Percentiles rank a stretch among this genome's conserved stretches.
Evolutionary conservation across 768 basidiomycete genomes (phyloP).

Genomic region (Lactarius sp.): DNA sequence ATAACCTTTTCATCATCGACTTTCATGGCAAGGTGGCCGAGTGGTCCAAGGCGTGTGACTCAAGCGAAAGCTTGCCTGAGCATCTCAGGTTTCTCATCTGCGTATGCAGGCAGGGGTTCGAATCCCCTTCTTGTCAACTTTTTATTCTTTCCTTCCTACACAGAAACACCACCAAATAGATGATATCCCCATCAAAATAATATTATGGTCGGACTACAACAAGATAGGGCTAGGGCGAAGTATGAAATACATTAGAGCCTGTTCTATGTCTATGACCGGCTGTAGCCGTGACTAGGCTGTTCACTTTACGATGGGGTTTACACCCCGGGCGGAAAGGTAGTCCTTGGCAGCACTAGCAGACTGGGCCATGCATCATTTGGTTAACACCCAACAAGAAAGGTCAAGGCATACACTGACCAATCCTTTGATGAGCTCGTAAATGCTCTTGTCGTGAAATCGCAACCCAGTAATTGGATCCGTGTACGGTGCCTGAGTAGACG

Average conservation of each 20-base stretch:
- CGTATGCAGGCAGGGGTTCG: conserved; percentile 31
- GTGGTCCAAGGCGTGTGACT: conserved; percentile 33
- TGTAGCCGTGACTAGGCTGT: background rate
- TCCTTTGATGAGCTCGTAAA: conserved; percentile 77
- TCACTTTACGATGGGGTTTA: conserved; percentile 36
- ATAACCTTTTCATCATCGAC: background rate
- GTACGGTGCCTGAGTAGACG: conserved; percentile 58
- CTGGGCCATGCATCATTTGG: conserved; percentile 34
- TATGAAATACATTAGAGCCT: background rate
- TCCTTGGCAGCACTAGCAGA: conserved; percentile 70
- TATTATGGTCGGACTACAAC: no score
- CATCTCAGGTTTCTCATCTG: conserved; percentile 29
- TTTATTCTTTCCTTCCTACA: background rate
- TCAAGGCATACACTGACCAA: conserved; percentile 43
- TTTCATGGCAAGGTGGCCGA: conserved; percentile 28
- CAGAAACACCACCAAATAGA: background rate
- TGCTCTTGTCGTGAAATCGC: conserved; percentile 79
- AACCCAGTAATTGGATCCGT: conserved; percentile 78
- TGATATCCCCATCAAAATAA: background rate
- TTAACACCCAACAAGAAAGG: background rate
- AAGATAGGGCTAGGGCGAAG: no score
- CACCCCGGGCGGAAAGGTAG: conserved; percentile 55
- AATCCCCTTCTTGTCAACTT: conserved; percentile 31
- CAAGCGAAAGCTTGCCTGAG: conserved; percentile 30
- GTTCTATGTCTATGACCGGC: background rate